phyloP scores from a whole-genome alignment of 495 filamentous ascomycete species.

The Hypoxylon rickii region DNA sequence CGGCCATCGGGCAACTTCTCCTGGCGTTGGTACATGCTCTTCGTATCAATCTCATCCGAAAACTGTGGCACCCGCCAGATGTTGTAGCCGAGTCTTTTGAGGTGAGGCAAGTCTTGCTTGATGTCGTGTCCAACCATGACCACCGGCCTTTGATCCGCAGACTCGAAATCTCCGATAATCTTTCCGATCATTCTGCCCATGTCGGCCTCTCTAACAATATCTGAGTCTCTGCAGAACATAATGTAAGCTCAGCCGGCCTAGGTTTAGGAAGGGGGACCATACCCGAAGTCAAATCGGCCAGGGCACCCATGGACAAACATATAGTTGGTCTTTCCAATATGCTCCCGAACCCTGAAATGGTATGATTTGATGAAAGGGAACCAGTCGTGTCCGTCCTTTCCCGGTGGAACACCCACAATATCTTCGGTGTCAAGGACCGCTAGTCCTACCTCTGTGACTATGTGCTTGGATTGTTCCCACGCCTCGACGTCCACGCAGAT shows the following conservation, averaged over 20 bases:
- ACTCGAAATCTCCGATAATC: slow-evolving; percentile 36
- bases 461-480: slow-evolving; percentile 64
- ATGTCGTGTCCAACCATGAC: slow-evolving; percentile 81
- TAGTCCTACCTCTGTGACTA: slow-evolving; percentile 85
- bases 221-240: slow-evolving; percentile 38
- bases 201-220: slow-evolving; percentile 30
- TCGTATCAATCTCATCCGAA: slow-evolving; percentile 71
- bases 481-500: slow-evolving; percentile 82
- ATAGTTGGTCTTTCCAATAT: slow-evolving; percentile 64
- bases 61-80: slow-evolving; percentile 55
- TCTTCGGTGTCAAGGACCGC: slow-evolving; percentile 77
- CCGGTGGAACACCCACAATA: slow-evolving; percentile 58
- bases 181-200: slow-evolving; percentile 22
- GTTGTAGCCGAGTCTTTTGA: slow-evolving; percentile 65
- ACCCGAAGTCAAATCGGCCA: slow-evolving; percentile 77
- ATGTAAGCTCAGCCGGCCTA: slow-evolving; percentile 32
- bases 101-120: slow-evolving; percentile 66
- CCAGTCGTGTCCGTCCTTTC: slow-evolving; percentile 66
- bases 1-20: slow-evolving; percentile 52
- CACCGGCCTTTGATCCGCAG: slow-evolving; percentile 57
- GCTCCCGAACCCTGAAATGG: slow-evolving; percentile 78
- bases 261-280: slow-evolving; percentile 3
- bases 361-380: slow-evolving; percentile 63
- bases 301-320: slow-evolving; percentile 71
- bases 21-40: slow-evolving; percentile 64